phyloP scores from a whole-genome alignment of 1,139 yeast genomes.

The Pneumocystis murina region DNA sequence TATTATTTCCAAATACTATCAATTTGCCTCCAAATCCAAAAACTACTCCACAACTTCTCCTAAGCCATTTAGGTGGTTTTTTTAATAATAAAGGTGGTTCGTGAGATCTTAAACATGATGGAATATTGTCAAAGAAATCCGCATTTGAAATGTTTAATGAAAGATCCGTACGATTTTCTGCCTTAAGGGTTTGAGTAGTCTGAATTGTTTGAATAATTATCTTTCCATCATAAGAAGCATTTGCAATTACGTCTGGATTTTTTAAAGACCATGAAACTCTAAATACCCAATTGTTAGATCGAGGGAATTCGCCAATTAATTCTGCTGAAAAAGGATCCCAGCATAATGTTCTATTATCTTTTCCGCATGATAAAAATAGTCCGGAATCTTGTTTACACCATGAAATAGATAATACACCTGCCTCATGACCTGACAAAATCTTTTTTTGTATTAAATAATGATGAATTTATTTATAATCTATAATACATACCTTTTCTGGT shows the following conservation, averaged over 20 bases:
- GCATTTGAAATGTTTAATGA: conserved; percentile 36
- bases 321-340: conserved; percentile 69
- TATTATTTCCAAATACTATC: conserved; percentile 38
- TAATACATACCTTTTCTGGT: conserved; percentile 38
- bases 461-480: not conserved
- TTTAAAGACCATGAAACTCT: conserved; percentile 73
- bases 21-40: conserved; percentile 94
- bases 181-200: conserved; percentile 40
- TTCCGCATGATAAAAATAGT: conserved; percentile 73
- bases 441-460: conserved; percentile 10
- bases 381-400: conserved; percentile 83
- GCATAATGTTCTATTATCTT: conserved; percentile 70
- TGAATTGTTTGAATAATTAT: conserved; percentile 74
- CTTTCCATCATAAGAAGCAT: conserved; percentile 86
- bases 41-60: conserved; percentile 55
- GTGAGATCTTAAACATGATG: conserved; percentile 19
- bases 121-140: conserved; percentile 82
- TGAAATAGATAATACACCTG: conserved; percentile 78
- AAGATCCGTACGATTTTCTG: conserved; percentile 32
- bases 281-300: conserved; percentile 89
- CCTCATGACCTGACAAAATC: conserved; percentile 62
- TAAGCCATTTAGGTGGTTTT: conserved; percentile 87
- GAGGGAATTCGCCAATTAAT: conserved; percentile 73
- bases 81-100: conserved; percentile 37
- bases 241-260: conserved; percentile 82